phyloP scores from a whole-genome alignment of 176 grass and related monocot species.

The Guadua angustifolia region DNA sequence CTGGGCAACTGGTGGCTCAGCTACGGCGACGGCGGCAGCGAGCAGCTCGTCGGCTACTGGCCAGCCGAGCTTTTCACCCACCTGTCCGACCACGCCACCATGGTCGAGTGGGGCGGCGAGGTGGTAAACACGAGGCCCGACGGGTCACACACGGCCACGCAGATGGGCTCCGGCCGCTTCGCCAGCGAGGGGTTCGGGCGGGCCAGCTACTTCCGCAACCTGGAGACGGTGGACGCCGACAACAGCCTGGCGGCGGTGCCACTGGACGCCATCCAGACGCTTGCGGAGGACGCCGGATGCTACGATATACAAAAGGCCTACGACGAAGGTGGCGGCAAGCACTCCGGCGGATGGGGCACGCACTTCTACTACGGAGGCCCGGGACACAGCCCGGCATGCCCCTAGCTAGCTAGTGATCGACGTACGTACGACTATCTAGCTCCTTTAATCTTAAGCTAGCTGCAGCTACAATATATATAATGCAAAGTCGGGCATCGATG shows the following conservation, averaged over 20 bases:
- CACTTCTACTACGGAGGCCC: constrained; percentile 87
- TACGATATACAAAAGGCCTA: constrained; percentile 73
- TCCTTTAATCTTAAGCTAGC: no score
- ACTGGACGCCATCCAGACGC: constrained; percentile 51
- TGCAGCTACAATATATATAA: no score
- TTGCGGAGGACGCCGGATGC: constrained; percentile 76
- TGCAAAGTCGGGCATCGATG: no score
- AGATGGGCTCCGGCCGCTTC: constrained; percentile 90
- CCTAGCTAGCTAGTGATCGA: neutral
- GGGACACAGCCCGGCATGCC: constrained; percentile 49
- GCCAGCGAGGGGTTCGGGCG: constrained; percentile 67
- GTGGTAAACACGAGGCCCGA: constrained; percentile 68
- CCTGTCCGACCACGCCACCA: constrained; percentile 80
- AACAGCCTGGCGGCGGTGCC: constrained; percentile 78
- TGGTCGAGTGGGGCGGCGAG: constrained; percentile 98
- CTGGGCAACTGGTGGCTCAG: constrained; percentile 97
- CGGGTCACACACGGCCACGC: constrained; percentile 77
- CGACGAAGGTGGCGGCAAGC: constrained; percentile 14
- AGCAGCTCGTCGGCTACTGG: constrained; percentile 85
- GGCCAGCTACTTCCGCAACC: constrained; percentile 88
- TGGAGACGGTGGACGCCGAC: constrained; percentile 80
- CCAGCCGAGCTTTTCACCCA: constrained; percentile 91
- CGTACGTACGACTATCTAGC: no score
- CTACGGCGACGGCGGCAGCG: constrained; percentile 48
- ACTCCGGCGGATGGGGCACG: constrained; percentile 51